Percentiles rank a stretch among this genome's conserved stretches.
phyloP scores from a whole-genome alignment of 2,329 filamentous ascomycete genomes.

The Paramyrothecium sp. region DNA sequence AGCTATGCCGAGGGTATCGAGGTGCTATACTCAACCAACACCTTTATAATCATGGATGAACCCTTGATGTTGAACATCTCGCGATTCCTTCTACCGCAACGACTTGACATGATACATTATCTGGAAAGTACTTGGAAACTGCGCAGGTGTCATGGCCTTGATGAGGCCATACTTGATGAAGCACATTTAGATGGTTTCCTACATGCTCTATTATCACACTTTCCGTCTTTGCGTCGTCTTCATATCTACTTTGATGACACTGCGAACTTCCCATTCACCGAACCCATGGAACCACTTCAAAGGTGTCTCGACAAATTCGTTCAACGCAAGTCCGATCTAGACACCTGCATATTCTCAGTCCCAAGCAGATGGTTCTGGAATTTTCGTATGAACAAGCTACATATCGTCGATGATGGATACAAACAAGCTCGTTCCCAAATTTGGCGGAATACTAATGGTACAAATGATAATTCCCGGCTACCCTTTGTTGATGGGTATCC shows the following conservation, averaged over 20 bases:
- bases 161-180: not conserved
- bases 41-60: not conserved
- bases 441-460: not conserved
- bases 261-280: not conserved
- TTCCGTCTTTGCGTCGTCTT: not conserved
- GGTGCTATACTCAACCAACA: not conserved
- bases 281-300: not conserved
- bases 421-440: not conserved
- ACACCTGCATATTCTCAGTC: not conserved
- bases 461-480: not conserved
- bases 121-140: not conserved
- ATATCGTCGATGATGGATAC: not conserved
- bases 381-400: not conserved
- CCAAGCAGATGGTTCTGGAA: not conserved
- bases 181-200: not conserved
- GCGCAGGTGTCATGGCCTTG: not conserved
- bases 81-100: not conserved
- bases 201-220: not conserved
- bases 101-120: not conserved
- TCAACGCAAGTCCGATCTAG: not conserved
- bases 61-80: not conserved
- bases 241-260: not conserved
- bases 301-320: not conserved
- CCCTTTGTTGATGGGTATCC: not conserved
- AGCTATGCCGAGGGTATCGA: not conserved